A percentile compares a stretch with the other conserved stretches of the same genome.
Evolutionary conservation across 1,139 yeast species (phyloP).

Genomic region (Wickerhamomyces sp.): DNA sequence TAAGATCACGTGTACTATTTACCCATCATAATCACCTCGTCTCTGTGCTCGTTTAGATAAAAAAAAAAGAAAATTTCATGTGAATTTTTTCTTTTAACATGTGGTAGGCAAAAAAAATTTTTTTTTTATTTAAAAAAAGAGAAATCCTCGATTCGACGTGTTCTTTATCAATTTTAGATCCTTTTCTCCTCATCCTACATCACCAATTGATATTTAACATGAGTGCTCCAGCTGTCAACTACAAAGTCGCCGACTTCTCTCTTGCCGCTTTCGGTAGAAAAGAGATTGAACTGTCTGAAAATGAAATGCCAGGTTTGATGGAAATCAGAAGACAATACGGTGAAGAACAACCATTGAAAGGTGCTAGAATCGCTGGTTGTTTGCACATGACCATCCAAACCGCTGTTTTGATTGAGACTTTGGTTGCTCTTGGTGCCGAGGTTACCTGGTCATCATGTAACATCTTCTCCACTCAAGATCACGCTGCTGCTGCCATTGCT

Average conservation of each 20-base stretch:
- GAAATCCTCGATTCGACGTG: no score
- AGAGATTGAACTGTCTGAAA: conserved; percentile 98
- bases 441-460: conserved; percentile 99
- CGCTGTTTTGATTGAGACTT: conserved; percentile 97
- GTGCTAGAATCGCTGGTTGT: conserved; percentile 99
- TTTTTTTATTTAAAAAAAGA: no score
- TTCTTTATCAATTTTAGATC: no score
- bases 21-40: no score
- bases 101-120: no score
- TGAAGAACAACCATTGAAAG: conserved; percentile 89
- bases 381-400: conserved; percentile 99
- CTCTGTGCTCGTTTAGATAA: no score
- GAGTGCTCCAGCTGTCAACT: conserved; percentile 50
- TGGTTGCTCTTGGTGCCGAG: conserved; percentile 98
- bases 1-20: no score
- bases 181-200: no score
- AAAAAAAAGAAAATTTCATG: no score
- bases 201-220: no score
- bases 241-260: conserved; percentile 97
- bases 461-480: conserved; percentile 99
- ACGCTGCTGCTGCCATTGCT: conserved; percentile 99
- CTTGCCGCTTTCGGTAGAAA: conserved; percentile 99
- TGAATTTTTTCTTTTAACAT: no score
- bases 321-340: conserved; percentile 95
- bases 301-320: conserved; percentile 99